Conservation (phyloP, 192 early-diverging fungal genomes). For the Coemansia sp. region DNA sequence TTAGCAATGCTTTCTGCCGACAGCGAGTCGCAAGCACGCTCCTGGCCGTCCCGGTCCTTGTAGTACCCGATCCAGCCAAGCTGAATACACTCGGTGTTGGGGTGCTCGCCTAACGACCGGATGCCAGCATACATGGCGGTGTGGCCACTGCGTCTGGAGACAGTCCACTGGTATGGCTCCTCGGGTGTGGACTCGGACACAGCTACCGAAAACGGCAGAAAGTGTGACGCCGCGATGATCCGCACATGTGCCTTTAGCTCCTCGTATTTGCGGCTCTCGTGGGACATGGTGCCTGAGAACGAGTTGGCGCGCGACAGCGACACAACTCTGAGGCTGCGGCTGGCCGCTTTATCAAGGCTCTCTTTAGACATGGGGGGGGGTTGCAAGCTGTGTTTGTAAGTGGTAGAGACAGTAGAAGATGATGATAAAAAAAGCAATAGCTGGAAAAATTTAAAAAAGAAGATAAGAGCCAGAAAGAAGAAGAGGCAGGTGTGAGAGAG, state of each 20-base stretch:
- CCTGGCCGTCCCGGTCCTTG: constrained; percentile 62
- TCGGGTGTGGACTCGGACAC: constrained; percentile 42
- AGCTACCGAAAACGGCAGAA: constrained; percentile 48
- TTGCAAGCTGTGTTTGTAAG: constrained; percentile 11
- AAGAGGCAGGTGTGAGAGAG: background rate
- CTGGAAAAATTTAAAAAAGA: constrained; percentile 4
- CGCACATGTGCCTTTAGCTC: constrained; percentile 38
- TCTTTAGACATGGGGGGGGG: constrained; percentile 19
- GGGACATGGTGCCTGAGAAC: constrained; percentile 35
- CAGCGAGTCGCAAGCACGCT: constrained; percentile 60
- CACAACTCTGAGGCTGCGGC: constrained; percentile 40
- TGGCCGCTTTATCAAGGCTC: constrained; percentile 41
- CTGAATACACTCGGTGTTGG: constrained; percentile 64
- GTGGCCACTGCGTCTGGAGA: constrained; percentile 73
- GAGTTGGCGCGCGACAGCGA: constrained; percentile 45
- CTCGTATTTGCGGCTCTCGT: constrained; percentile 20
- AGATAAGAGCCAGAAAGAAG: background rate
- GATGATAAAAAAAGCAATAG: background rate
- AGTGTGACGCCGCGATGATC: constrained; percentile 58
- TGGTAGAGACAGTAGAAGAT: background rate
- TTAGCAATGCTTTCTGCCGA: constrained; percentile 58
- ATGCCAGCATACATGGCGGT: constrained; percentile 91
- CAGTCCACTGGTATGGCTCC: constrained; percentile 59
- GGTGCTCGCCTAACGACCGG: constrained; percentile 62
- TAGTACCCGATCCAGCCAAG: constrained; percentile 78